Conservation (phyloP, 805 yeast genomes). For the Pichia nanzhaoensis region DNA sequence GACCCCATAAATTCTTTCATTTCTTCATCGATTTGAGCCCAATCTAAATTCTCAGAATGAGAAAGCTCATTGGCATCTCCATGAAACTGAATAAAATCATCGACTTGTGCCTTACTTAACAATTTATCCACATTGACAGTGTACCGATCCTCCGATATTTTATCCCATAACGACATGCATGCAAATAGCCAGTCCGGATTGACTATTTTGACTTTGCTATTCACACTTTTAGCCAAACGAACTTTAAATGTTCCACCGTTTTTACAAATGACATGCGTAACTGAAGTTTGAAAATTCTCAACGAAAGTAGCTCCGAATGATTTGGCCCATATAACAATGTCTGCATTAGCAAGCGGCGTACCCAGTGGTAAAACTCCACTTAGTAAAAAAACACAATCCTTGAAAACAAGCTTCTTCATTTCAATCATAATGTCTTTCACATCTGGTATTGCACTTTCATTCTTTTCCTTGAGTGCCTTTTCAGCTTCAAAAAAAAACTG, state of each 20-base stretch:
- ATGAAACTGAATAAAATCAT: conserved; percentile 33
- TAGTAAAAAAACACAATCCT: conserved; percentile 64
- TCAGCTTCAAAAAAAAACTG: conserved; percentile 54
- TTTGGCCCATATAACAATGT: conserved; percentile 85
- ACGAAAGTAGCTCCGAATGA: conserved; percentile 88
- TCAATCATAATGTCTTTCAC: conserved; percentile 64
- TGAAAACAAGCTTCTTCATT: conserved; percentile 64
- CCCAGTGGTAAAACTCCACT: conserved; percentile 92
- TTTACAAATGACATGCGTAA: conserved; percentile 85
- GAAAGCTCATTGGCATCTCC: conserved; percentile 35
- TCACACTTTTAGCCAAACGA: conserved; percentile 60
- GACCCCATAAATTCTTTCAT: conserved; percentile 44
- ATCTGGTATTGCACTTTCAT: conserved; percentile 38
- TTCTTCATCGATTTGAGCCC: conserved; percentile 51
- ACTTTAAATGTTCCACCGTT: conserved; percentile 81
- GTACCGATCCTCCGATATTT: conserved; percentile 56
- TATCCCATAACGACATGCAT: conserved; percentile 74
- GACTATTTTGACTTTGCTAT: conserved; percentile 64
- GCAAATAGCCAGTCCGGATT: conserved; percentile 90
- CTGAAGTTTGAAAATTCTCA: conserved; percentile 57
- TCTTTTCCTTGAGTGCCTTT: conserved; percentile 14
- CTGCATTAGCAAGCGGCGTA: conserved; percentile 62
- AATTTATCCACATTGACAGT: conserved; percentile 44
- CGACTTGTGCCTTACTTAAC: conserved; percentile 40
- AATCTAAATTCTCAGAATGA: conserved; percentile 39